phyloP scores from a whole-genome alignment of 176 grass and related monocot genomes.

The Areca catechu region DNA sequence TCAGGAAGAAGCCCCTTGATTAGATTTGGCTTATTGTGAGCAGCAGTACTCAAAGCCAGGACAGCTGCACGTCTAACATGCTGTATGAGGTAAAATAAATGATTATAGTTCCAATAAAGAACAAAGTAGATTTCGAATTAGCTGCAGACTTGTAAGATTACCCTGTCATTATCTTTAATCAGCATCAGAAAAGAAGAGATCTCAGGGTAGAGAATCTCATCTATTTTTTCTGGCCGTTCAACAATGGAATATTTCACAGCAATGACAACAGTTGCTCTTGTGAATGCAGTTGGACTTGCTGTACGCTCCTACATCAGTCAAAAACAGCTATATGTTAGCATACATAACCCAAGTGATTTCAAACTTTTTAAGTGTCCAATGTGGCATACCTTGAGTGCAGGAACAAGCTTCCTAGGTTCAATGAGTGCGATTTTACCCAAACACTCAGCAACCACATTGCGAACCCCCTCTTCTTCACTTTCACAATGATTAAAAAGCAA shows the following conservation, averaged over 20 bases:
- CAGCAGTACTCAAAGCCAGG: constrained; percentile 75
- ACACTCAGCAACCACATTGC: constrained; percentile 89
- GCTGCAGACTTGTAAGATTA: constrained; percentile 1
- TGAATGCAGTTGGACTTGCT: constrained; percentile 56
- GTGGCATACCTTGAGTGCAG: constrained; percentile 54
- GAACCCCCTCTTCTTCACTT: constrained; percentile 93
- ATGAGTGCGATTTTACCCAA: constrained; percentile 93
- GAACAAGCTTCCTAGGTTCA: constrained; percentile 66
- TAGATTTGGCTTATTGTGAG: constrained; percentile 89
- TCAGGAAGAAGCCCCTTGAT: constrained; percentile 82
- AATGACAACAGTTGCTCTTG: constrained; percentile 83
- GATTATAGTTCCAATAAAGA: too few species aligned
- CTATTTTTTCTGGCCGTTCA: constrained; percentile 82
- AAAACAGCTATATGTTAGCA: constrained; percentile 1
- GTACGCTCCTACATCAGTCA: constrained; percentile 47
- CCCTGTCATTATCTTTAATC: constrained; percentile 78
- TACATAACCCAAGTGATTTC: not conserved
- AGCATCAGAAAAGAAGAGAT: constrained; percentile 80
- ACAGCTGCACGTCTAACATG: constrained; percentile 88
- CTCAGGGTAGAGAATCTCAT: constrained; percentile 66
- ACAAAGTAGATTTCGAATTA: too few species aligned
- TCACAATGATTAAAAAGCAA: constrained; percentile 93
- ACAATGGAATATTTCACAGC: constrained; percentile 92
- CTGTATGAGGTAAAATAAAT: constrained; percentile 24
- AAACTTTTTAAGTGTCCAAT: too few species aligned